Base-by-base conservation (phyloP, 495 filamentous ascomycete species). In the Mytilinidion resinicola region DNA sequence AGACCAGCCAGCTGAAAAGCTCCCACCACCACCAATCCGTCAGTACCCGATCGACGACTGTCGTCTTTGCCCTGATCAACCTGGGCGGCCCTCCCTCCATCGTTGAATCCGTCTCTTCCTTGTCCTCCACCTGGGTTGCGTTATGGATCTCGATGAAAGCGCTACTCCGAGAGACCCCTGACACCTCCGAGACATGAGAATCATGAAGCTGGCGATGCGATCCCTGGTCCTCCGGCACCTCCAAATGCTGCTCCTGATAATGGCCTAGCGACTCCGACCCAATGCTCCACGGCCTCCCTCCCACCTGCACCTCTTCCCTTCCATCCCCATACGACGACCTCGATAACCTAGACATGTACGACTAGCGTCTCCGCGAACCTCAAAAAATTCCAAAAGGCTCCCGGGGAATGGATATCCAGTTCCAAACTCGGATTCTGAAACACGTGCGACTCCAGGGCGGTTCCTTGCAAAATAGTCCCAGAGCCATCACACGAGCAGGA, bases 21-120 rank as follows among this genome's bases (percentile, higher is more conserved):
- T 60, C 46, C 56, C 61, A 59, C 55, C 51, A 63, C 55, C 60
- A 63, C 60, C 55, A 59, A 37, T 63, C 60, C 6, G 55, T 63
- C 21, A 63, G 20, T 34, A 63, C 36, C 9, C 60, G 50, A 21
- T 63, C 50, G 46, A 59, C 55, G 25, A 59, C 57, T 6, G 50
- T 55, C 10, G 55, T 55, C 9, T 55, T 59, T 33, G 51, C 43
- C 9, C 55, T 52, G 43, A 59, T 34, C 19, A 63, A 25, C 19
- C 9, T 14, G 3, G 15, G 50, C 14, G 30, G 11, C 10, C 21
- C 56, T 53, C 39, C 38, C 33, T 44, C 52, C 20, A 30, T 1
- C 3, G 42, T 33, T 19, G 14, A n/a, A n/a, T 44, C 44, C 10
- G 15, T n/a, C 10, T 21, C 44, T 48, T 49, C 46, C 46, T 49